Percentiles rank a stretch among this genome's conserved stretches.
Conservation (phyloP, 2,329 filamentous ascomycete genomes). For the Aurifilum marmelostoma region DNA sequence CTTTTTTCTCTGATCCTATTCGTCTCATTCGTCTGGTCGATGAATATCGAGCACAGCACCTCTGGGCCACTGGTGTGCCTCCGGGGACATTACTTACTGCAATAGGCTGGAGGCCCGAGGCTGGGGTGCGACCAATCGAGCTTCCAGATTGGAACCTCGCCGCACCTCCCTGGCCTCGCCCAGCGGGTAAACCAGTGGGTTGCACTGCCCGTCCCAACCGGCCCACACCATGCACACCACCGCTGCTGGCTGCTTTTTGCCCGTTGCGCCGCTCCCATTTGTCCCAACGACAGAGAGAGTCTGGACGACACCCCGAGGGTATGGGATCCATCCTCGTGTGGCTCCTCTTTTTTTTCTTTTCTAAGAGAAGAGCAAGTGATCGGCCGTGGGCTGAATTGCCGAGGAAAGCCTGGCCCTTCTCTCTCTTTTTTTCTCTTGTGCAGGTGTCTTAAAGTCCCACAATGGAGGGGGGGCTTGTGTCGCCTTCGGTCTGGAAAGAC, state of each 20-base stretch:
- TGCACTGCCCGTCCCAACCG: constrained; percentile 6
- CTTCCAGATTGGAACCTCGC: constrained; percentile 19
- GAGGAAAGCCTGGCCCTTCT: background rate
- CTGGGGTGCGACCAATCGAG: constrained; percentile 24
- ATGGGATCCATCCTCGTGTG: background rate
- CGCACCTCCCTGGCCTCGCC: constrained; percentile 23
- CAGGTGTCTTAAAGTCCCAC: background rate
- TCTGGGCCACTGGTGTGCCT: constrained; percentile 21
- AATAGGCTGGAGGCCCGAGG: constrained; percentile 26
- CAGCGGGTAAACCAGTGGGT: constrained; percentile 22
- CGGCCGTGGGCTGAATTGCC: background rate
- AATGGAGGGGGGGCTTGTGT: background rate
- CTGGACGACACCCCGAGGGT: background rate
- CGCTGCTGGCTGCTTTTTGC: background rate
- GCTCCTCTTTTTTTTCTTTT: too few relatives aligned
- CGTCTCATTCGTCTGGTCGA: constrained; percentile 17
- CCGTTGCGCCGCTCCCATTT: constrained; percentile 24
- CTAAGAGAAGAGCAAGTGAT: too few relatives aligned
- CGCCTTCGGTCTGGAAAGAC: background rate
- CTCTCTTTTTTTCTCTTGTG: background rate
- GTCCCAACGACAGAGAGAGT: constrained; percentile 14
- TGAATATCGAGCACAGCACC: background rate
- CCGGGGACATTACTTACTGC: constrained; percentile 12
- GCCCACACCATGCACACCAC: constrained; percentile 5
- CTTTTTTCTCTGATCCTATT: background rate